phyloP scores from a whole-genome alignment of 2,329 filamentous ascomycete species.

The Penicillium oxalicum region DNA sequence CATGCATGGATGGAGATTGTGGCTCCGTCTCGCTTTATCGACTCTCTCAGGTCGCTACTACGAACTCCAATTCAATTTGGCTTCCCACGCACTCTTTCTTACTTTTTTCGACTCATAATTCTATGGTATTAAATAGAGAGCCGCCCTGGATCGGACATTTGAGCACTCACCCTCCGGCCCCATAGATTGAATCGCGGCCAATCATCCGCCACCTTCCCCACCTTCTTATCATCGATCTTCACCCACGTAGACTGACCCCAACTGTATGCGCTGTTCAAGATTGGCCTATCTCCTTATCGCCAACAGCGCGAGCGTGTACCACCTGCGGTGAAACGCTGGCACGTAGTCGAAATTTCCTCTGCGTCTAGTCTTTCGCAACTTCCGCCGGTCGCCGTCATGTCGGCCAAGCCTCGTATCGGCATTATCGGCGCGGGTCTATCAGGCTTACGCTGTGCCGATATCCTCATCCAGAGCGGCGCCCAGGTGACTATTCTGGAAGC shows the following conservation, averaged over 20 bases:
- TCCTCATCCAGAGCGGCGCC: conserved; percentile 50
- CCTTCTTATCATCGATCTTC: conserved; percentile 7
- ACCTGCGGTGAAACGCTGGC: too few species aligned
- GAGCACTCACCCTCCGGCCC: not conserved
- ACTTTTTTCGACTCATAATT: too few species aligned
- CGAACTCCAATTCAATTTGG: not conserved
- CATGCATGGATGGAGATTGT: too few species aligned
- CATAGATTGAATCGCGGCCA: conserved; percentile 11
- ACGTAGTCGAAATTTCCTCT: not conserved
- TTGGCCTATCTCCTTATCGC: too few species aligned
- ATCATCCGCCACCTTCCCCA: conserved; percentile 11
- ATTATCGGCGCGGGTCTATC: conserved; percentile 57
- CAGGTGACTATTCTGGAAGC: conserved; percentile 57
- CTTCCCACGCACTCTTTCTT: too few species aligned
- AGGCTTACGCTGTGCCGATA: conserved; percentile 54
- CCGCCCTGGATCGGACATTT: too few species aligned
- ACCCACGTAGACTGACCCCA: not conserved
- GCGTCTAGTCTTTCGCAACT: too few species aligned
- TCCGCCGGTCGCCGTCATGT: conserved; percentile 19
- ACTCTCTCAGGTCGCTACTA: too few species aligned
- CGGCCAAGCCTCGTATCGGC: conserved; percentile 46
- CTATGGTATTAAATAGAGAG: too few species aligned
- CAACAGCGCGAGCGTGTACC: too few species aligned
- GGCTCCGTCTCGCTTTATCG: too few species aligned
- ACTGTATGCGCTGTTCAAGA: not conserved